Evolutionary conservation across 805 yeast genomes (phyloP).

Genomic region (Saccharomycopsis javanensis): DNA sequence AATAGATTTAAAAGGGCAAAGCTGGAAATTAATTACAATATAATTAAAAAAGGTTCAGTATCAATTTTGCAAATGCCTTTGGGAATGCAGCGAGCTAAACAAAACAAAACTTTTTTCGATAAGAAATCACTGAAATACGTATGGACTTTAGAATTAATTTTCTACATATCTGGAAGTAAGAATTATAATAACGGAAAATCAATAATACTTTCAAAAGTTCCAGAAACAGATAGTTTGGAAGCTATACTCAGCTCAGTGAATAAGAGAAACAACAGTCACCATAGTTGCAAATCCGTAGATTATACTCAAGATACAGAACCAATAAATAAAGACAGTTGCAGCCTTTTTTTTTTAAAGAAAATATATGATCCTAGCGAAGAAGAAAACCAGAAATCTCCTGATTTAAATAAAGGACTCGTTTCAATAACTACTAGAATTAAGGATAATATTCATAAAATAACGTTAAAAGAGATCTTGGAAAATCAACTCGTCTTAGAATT

Average conservation of each 20-base stretch:
- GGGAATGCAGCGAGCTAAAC: slow-evolving; percentile 17
- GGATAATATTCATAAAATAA: background rate
- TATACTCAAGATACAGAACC: background rate
- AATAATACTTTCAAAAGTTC: background rate
- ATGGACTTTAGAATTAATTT: slow-evolving; percentile 18
- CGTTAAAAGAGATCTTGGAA: slow-evolving; percentile 2
- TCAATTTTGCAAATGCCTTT: slow-evolving; percentile 14
- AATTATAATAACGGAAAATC: background rate
- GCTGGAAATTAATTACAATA: background rate
- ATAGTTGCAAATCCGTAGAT: background rate
- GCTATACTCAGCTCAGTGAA: background rate
- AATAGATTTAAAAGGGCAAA: background rate
- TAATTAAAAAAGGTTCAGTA: slow-evolving; percentile 10
- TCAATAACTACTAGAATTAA: background rate
- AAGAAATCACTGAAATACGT: slow-evolving; percentile 12
- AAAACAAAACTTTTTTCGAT: slow-evolving; percentile 15
- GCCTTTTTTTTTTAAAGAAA: background rate
- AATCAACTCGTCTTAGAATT: slow-evolving; percentile 13
- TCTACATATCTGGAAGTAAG: background rate
- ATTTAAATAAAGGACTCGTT: background rate
- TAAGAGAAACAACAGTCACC: background rate
- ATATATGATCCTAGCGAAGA: background rate
- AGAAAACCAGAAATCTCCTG: background rate
- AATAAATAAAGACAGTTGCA: background rate
- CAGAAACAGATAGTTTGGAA: slow-evolving; percentile 1